Evolutionary conservation across 768 basidiomycete species (phyloP), one percentile per base, ranked within the genome.

Genomic region (Pisolithus microcarpus): DNA sequence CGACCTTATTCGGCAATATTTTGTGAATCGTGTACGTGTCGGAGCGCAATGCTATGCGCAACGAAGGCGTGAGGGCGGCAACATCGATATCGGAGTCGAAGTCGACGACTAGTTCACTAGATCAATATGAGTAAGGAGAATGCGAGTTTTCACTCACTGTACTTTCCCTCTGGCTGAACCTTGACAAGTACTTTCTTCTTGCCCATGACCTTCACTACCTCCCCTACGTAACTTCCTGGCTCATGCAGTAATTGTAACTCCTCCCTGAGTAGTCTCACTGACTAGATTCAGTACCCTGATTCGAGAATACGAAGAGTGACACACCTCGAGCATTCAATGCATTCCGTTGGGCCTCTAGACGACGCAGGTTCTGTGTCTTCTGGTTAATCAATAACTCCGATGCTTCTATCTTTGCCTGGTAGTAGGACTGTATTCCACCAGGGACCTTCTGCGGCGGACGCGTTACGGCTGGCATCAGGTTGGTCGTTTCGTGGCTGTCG

Each of bases 171-270:
- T 0, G 94, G 95, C 66, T 97, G 94, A 5, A 98, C 92, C 67
- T 99, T 97, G 55, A 99, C 94, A 38, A 98, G 72, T 13, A 98
- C 94, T 70, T 96, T 97, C 69, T 84, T 98, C 85, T 97, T 97
- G 50, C 94, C 92, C 96, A 98, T 99, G 6, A 96, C 87, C 71
- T 95, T 98, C 58, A 97, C 86, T 11, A 98, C 84, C 70, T 98
- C 96, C 7, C 96, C 96, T 38, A 99, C 94, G 71, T 98, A 97
- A 64, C 87, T 91, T 24, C 93, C 95, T 0, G 96, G 93, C 62
- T 98, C 95, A 56, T 93, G 92, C 7, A 96, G 74, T 11, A 94
- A 74, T 61, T 93, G 93, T 3, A 98, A 73, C 70, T 95, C 95
- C 67, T 99, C 95, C 38, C 94, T 68, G 31, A 98, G 74, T 9